A percentile compares a stretch with the other conserved stretches of the same genome.
Evolutionary conservation across 805 yeast species (phyloP).

Genomic region (Wickerhamiella spandovensis): DNA sequence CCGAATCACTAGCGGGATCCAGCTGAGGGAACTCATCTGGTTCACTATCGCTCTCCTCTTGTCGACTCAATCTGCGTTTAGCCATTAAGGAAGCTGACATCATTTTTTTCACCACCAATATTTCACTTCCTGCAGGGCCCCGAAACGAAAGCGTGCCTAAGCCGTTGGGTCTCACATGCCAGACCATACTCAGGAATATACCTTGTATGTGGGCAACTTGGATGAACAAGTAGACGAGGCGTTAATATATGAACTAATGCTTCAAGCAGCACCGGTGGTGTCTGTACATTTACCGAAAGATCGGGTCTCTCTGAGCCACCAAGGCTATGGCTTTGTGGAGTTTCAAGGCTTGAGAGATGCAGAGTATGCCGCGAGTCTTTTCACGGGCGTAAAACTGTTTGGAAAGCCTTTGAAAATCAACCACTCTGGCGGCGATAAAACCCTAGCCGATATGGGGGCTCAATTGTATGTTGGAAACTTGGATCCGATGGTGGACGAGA

Average conservation of each 20-base stretch:
- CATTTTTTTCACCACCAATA: neutral
- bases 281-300: slow-evolving; percentile 69
- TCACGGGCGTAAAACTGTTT: slow-evolving; percentile 48
- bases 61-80: neutral
- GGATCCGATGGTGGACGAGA: slow-evolving; percentile 52
- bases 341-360: slow-evolving; percentile 47
- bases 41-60: neutral
- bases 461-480: slow-evolving; percentile 58
- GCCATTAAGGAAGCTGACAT: slow-evolving; percentile 1
- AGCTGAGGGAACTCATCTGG: neutral
- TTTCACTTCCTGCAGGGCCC: neutral
- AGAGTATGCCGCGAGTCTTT: slow-evolving; percentile 48
- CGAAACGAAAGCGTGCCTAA: neutral
- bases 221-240: slow-evolving; percentile 63
- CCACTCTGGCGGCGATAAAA: slow-evolving; percentile 21
- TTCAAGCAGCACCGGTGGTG: slow-evolving; percentile 72
- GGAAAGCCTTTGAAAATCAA: slow-evolving; percentile 39
- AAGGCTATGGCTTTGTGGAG: slow-evolving; percentile 83
- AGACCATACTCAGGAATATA: neutral
- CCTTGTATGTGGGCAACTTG: slow-evolving; percentile 64
- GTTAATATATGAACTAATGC: slow-evolving; percentile 63
- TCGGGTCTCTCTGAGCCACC: slow-evolving; percentile 52
- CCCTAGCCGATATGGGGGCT: slow-evolving; percentile 39
- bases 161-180: neutral
- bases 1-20: neutral